Evolutionary conservation across 257 asterid genomes (phyloP).

Genomic region (Prunella vulgaris): DNA sequence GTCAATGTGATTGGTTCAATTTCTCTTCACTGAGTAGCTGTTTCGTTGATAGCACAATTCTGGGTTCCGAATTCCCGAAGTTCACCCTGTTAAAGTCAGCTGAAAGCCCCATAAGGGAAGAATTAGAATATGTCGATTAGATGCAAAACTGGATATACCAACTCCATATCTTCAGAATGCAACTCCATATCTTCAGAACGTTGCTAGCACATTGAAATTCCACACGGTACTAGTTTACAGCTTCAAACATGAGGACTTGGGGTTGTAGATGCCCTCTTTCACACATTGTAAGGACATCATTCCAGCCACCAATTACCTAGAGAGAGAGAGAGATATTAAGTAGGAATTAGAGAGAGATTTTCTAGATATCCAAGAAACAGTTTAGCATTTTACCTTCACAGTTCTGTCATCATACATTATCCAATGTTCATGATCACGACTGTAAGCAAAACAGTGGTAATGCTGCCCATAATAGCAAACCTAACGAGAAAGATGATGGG

Average conservation of each 20-base stretch:
- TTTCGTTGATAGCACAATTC: conserved; percentile 27
- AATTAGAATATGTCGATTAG: conserved; percentile 1
- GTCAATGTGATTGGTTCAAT: conserved; percentile 22
- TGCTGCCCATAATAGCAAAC: conserved; percentile 88
- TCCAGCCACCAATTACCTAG: conserved; percentile 88
- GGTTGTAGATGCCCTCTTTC: conserved; percentile 96
- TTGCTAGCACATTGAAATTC: conserved; percentile 15
- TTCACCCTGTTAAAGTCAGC: conserved; percentile 23
- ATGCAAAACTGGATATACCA: conserved; percentile 26
- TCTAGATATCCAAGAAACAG: not conserved
- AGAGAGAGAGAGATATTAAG: not conserved
- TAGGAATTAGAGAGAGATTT: not conserved
- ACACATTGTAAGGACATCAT: conserved; percentile 76
- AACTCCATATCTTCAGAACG: conserved; percentile 18
- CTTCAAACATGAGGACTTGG: conserved; percentile 87
- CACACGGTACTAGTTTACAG: conserved; percentile 43
- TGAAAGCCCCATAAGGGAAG: conserved; percentile 21
- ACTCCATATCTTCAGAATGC: conserved; percentile 19
- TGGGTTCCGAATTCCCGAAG: conserved; percentile 21
- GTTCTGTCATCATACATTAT: conserved; percentile 91
- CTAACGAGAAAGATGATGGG: conserved; percentile 15
- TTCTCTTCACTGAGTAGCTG: conserved; percentile 27
- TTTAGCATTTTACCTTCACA: conserved; percentile 59
- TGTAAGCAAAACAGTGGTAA: conserved; percentile 92
- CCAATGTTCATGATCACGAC: conserved; percentile 71